These are phyloP conservation scores for Aspergillus leporis DNA, from an alignment of 495 filamentous ascomycete species.

Conservation along the genomic window DNA sequence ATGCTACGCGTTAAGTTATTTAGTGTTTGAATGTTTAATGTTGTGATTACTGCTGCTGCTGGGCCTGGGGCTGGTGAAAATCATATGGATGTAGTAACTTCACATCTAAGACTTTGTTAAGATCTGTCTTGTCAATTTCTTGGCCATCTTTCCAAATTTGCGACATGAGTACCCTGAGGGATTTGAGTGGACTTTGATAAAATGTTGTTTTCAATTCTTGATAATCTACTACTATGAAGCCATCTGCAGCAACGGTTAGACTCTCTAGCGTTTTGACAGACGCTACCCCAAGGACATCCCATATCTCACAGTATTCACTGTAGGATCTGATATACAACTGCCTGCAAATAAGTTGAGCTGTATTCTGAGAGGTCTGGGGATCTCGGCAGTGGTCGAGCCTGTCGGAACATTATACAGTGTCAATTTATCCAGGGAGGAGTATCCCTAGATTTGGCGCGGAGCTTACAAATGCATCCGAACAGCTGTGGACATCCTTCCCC, in stretches of 20 bases:
- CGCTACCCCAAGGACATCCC: slow-evolving; percentile 52
- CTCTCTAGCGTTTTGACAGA: slow-evolving; percentile 36
- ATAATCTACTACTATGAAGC: slow-evolving; percentile 22
- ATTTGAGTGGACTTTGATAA: slow-evolving; percentile 51
- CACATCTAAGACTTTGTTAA: slow-evolving; percentile 51
- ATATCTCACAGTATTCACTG: slow-evolving; percentile 54
- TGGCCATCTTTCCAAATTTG: slow-evolving; percentile 53
- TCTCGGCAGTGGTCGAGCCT: not conserved
- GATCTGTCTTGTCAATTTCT: slow-evolving; percentile 53
- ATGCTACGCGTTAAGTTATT: too few relatives aligned
- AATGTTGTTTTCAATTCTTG: slow-evolving; percentile 34
- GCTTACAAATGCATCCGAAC: slow-evolving; percentile 62
- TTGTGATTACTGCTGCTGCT: not conserved
- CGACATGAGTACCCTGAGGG: slow-evolving; percentile 49
- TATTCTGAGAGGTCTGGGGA: slow-evolving; percentile 22
- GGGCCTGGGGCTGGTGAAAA: too few relatives aligned
- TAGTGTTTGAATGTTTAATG: not conserved
- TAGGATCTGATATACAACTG: slow-evolving; percentile 61
- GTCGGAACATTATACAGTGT: slow-evolving; percentile 38
- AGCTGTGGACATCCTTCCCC: too few relatives aligned
- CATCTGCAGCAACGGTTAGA: slow-evolving; percentile 39
- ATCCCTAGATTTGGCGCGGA: slow-evolving; percentile 52
- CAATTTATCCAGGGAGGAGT: too few relatives aligned
- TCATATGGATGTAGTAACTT: slow-evolving; percentile 33
- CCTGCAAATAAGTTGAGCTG: slow-evolving; percentile 67